Percentiles rank a stretch among this genome's conserved stretches.
phyloP scores from a whole-genome alignment of 2,329 filamentous ascomycete genomes.

The Coniochaeta prunicola region DNA sequence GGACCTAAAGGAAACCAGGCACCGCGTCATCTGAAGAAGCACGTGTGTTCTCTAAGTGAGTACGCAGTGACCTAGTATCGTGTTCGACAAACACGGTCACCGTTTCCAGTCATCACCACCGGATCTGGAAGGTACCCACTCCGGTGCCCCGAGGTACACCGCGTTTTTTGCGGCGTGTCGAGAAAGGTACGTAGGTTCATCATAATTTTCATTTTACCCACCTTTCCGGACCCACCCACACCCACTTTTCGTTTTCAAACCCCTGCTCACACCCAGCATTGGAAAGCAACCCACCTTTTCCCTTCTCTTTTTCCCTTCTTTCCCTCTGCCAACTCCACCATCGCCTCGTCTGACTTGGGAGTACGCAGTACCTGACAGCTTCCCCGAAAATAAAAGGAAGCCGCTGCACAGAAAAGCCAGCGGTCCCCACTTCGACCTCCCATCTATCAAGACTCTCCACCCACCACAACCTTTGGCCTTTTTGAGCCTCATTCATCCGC shows the following conservation, averaged over 20 bases:
- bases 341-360: constrained; percentile 11
- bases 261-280: constrained; percentile 11
- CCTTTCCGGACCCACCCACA: constrained; percentile 16
- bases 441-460: constrained; percentile 32
- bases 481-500: constrained; percentile 18
- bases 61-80: no score
- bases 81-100: not conserved
- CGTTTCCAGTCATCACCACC: not conserved
- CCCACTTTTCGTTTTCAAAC: constrained; percentile 13
- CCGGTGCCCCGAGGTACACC: not conserved
- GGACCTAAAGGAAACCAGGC: not conserved
- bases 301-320: constrained; percentile 5
- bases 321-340: not conserved
- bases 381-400: constrained; percentile 20
- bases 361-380: constrained; percentile 13
- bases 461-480: constrained; percentile 18
- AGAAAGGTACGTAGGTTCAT: not conserved
- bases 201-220: constrained; percentile 8
- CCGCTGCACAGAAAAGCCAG: constrained; percentile 31
- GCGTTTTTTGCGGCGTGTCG: not conserved
- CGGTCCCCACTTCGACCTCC: constrained; percentile 39
- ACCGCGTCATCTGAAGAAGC: not conserved
- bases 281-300: constrained; percentile 11
- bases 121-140: not conserved
- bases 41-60: not conserved